A percentile compares a stretch with the other conserved stretches of the same genome.
These are phyloP conservation scores for Albophoma yamanashiensis DNA, from an alignment of 2,329 filamentous ascomycete genomes.

Conservation along the genomic window DNA sequence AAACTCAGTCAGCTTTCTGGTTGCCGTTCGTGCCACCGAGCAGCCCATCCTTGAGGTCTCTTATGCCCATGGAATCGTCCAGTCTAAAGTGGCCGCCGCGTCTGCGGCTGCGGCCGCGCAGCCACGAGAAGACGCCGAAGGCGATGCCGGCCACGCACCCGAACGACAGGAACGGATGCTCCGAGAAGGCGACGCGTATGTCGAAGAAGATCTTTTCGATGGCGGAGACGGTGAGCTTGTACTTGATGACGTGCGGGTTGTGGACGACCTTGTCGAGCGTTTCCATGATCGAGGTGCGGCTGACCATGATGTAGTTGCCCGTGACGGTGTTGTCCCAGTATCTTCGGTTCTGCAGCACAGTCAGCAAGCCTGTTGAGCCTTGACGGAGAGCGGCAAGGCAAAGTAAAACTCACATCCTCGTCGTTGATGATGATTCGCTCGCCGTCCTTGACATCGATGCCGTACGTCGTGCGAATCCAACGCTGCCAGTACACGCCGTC, in stretches of 20 bases:
- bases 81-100: constrained; percentile 51
- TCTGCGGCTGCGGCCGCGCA: constrained; percentile 43
- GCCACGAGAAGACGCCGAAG: constrained; percentile 40
- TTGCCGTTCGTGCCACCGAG: constrained; percentile 36
- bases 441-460: constrained; percentile 76
- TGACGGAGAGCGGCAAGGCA: no score
- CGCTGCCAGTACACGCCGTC: constrained; percentile 96
- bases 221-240: constrained; percentile 66
- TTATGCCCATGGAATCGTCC: constrained; percentile 41
- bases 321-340: constrained; percentile 93
- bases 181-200: constrained; percentile 44
- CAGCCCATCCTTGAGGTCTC: constrained; percentile 53
- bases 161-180: constrained; percentile 48
- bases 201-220: constrained; percentile 64
- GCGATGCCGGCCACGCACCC: constrained; percentile 47
- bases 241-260: constrained; percentile 58
- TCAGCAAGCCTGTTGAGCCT: not conserved
- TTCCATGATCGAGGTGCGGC: constrained; percentile 82
- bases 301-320: constrained; percentile 81
- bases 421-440: constrained; percentile 96
- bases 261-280: constrained; percentile 64
- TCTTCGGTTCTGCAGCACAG: constrained; percentile 57
- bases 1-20: constrained; percentile 21
- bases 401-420: constrained; percentile 64
- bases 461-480: constrained; percentile 92